Conservation (phyloP, 2,329 filamentous ascomycete species). For the Scorias spongiosa region DNA sequence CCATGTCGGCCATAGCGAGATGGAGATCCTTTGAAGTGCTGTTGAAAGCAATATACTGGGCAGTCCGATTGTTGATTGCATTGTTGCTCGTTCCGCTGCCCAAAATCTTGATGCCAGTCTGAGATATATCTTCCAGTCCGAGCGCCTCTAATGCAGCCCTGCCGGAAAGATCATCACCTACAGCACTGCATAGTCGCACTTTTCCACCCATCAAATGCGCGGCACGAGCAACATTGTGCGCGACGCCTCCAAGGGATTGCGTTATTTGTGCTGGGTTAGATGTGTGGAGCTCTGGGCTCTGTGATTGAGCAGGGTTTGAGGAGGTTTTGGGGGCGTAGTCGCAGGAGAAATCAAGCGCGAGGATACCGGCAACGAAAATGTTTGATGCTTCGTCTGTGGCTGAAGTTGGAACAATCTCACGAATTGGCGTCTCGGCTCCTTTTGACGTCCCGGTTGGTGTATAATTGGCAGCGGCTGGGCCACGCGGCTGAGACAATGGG, state of each 20-base stretch:
- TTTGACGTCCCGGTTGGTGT: constrained; percentile 11
- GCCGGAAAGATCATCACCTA: constrained; percentile 68
- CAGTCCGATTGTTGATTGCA: constrained; percentile 43
- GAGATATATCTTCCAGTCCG: constrained; percentile 47
- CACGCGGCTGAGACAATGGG: constrained; percentile 1
- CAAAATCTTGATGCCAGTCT: constrained; percentile 41
- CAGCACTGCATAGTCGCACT: constrained; percentile 63
- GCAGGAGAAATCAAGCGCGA: constrained; percentile 78
- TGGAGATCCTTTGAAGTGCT: constrained; percentile 67
- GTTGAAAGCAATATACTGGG: constrained; percentile 86
- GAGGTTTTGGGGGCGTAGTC: constrained; percentile 44
- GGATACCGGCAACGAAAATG: constrained; percentile 77
- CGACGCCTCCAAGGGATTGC: constrained; percentile 80
- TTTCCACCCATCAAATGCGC: constrained; percentile 52
- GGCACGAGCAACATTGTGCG: constrained; percentile 78
- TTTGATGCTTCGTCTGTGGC: constrained; percentile 29
- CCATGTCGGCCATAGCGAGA: constrained; percentile 95
- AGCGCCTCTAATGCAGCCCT: constrained; percentile 55
- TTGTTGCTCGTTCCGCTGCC: constrained; percentile 2
- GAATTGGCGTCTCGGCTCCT: constrained; percentile 4
- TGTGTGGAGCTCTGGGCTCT: constrained; percentile 46
- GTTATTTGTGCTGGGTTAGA: constrained; percentile 73
- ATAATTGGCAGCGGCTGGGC: constrained; percentile 6
- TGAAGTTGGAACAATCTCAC: background rate
- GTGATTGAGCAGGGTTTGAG: constrained; percentile 8